Conservation (phyloP, 352 stramenopile species). For the Phytophthora capsici region DNA sequence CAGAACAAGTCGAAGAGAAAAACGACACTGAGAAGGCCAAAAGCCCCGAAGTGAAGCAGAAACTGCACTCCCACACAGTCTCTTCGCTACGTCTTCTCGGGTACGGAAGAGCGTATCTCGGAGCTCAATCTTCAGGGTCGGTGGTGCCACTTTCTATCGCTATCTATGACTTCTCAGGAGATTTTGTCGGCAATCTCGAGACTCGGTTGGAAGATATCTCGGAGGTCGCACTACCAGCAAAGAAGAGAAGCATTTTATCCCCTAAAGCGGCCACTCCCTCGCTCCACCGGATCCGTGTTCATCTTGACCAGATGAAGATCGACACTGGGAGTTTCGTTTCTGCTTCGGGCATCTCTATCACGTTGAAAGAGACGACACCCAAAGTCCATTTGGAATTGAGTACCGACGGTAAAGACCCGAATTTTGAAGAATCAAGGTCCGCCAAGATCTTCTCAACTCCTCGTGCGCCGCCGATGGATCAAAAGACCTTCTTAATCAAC, state of each 20-base stretch:
- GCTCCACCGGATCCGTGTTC: conserved; percentile 27
- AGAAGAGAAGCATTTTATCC: conserved; percentile 34
- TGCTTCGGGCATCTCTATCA: conserved; percentile 36
- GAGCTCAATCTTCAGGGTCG: conserved; percentile 23
- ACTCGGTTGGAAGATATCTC: conserved; percentile 24
- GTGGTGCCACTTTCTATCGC: conserved; percentile 32
- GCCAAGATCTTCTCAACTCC: conserved; percentile 40
- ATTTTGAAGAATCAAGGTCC: background rate
- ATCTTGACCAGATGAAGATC: conserved; percentile 39
- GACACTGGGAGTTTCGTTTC: conserved; percentile 15
- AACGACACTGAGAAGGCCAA: background rate
- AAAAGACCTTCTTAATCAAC: conserved; percentile 26
- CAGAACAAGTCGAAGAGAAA: conserved; percentile 13
- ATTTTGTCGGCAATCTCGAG: conserved; percentile 37
- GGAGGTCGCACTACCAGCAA: background rate
- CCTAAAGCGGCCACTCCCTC: conserved; percentile 16
- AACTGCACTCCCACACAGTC: conserved; percentile 9
- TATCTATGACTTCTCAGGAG: conserved; percentile 40
- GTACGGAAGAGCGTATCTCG: conserved; percentile 36
- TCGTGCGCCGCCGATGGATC: conserved; percentile 12
- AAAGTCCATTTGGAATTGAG: conserved; percentile 19
- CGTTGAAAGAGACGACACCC: conserved; percentile 34
- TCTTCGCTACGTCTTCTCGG: conserved; percentile 39
- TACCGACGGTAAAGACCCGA: conserved; percentile 13
- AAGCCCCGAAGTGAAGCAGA: background rate